A percentile compares a stretch with the other conserved stretches of the same genome.
Evolutionary conservation across 352 stramenopile genomes (phyloP).

Genomic region (Pythium sukuiense): DNA sequence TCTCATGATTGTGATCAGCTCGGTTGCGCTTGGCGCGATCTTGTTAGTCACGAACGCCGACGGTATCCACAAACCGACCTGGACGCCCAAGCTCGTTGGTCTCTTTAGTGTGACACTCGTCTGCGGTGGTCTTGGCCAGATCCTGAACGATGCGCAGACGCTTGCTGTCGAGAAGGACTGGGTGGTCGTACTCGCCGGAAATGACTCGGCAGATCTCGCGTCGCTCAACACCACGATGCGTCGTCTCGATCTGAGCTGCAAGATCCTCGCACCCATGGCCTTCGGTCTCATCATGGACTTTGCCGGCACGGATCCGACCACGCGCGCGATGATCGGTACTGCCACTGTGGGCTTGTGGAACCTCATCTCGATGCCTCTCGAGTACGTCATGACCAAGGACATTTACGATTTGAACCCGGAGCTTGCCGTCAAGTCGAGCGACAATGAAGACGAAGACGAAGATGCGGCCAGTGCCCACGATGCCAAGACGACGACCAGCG

Average conservation of each 20-base stretch:
- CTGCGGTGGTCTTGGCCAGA: conserved; percentile 66
- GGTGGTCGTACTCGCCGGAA: conserved; percentile 77
- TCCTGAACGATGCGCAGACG: conserved; percentile 77
- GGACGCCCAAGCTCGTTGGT: conserved; percentile 43
- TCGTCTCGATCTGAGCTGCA: conserved; percentile 80
- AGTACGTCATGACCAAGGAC: conserved; percentile 73
- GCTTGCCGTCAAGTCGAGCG: conserved; percentile 34
- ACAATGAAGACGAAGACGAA: conserved; percentile 22
- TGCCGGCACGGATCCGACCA: conserved; percentile 57
- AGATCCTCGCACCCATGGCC: conserved; percentile 67
- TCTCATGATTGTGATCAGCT: conserved; percentile 70
- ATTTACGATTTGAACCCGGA: conserved; percentile 60
- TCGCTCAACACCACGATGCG: conserved; percentile 79
- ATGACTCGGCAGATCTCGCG: conserved; percentile 47
- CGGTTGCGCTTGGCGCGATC: conserved; percentile 58
- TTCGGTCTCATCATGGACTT: conserved; percentile 86
- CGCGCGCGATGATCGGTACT: conserved; percentile 59
- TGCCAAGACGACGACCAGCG: background rate
- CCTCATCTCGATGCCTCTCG: conserved; percentile 68
- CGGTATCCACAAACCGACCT: conserved; percentile 52
- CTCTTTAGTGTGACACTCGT: conserved; percentile 59
- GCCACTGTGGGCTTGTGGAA: conserved; percentile 78
- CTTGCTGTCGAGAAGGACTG: conserved; percentile 84
- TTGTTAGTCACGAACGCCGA: conserved; percentile 63
- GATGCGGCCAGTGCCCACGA: conserved; percentile 11